These are phyloP conservation scores for Citrullus colocynthis DNA, from an alignment of 306 rosid genomes.

Conservation along the genomic window DNA sequence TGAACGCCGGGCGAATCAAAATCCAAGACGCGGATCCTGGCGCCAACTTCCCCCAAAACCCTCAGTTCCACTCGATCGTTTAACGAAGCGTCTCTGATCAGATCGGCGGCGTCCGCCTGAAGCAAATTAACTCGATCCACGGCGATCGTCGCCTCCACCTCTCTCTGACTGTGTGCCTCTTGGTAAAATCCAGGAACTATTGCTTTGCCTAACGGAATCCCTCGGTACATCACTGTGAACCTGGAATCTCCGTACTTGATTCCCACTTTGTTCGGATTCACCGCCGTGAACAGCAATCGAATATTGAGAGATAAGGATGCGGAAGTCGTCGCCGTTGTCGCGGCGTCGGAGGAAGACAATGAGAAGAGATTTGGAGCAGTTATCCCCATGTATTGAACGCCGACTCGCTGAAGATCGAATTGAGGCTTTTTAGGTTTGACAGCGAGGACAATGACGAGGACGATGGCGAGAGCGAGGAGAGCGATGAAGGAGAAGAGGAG, in stretches of 20 bases:
- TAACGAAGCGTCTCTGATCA: constrained; percentile 67
- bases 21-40: constrained; percentile 87
- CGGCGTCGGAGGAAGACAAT: constrained; percentile 4
- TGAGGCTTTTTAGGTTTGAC: constrained; percentile 88
- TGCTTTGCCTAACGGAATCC: constrained; percentile 79
- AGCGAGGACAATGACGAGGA: constrained; percentile 65
- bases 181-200: constrained; percentile 75
- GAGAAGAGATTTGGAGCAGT: constrained; percentile 26
- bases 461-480: constrained; percentile 52
- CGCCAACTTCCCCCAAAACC: constrained; percentile 80
- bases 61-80: constrained; percentile 81
- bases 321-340: constrained; percentile 13
- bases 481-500: constrained; percentile 71
- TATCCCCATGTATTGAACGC: constrained; percentile 77
- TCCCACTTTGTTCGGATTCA: constrained; percentile 88
- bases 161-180: constrained; percentile 51
- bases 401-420: constrained; percentile 85
- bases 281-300: constrained; percentile 58
- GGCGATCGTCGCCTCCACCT: constrained; percentile 57
- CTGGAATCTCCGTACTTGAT: constrained; percentile 83
- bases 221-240: constrained; percentile 92
- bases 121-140: constrained; percentile 71
- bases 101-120: constrained; percentile 77
- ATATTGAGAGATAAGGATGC: constrained; percentile 68
- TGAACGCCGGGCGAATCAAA: constrained; percentile 79